Base-by-base conservation (phyloP, 202 grass and related monocot species). In the Schoenoplectus triqueter region DNA sequence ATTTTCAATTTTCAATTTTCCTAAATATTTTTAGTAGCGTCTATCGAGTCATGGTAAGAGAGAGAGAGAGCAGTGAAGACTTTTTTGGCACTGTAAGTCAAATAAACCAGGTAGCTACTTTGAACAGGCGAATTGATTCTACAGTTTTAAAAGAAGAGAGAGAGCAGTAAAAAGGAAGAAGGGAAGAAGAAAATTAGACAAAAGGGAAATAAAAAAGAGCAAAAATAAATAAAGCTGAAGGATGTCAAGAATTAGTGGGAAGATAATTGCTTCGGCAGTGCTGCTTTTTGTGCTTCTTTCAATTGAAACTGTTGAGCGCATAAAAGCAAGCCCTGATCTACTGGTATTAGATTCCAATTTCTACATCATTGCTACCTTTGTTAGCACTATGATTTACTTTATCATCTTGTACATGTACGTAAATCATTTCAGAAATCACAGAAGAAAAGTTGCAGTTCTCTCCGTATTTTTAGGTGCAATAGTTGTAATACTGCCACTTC, bases 281-380 rank as follows among this genome's bases (percentile, higher is more conserved):
- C 18, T 74, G 52, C 18, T 74, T 9, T 52, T 74, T 74, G 47
- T 18, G 50, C 4, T 74, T 74, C 49, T 74, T 11, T 11, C 48
- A 74, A 50, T 74, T 13, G 71, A 51, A 22, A 52, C 71, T 14
- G 48, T 21, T 52, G 71, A 74, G 47, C 47, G 71, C 48, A 21
- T 74, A 74, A 74, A 52, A 74, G 17, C 19, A 4, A 74, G 71
- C 10, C 48, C 71, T 52, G 71, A 74, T 21, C 18, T 74, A 52
- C n/a, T 10, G 71, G 48, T 6, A 74, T 21, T 74, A 54, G 48
- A 74, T 74, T 74, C 71, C 3, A 74, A 74, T 9, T 74, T 54
- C 48, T 74, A 74, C n/a, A 5, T 74, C 1, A 11, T 74, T 31
- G 71, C 48, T 22, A 74, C 71, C 5, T 21, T 31, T 52, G 19